phyloP scores from a whole-genome alignment of 768 basidiomycete genomes.

The Neoboletus magnificus region DNA sequence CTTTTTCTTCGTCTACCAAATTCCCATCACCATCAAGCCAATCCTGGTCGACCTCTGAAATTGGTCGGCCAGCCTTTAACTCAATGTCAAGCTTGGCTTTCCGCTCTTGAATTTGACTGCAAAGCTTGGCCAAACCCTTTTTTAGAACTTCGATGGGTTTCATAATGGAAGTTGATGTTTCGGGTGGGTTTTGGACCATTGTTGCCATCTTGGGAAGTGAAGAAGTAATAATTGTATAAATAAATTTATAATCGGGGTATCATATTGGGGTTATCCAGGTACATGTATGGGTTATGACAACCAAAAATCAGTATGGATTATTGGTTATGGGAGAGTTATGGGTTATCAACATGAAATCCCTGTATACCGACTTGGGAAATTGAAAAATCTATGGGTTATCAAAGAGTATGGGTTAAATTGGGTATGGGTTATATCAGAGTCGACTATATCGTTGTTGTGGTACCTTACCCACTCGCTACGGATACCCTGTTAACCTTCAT shows the following conservation, averaged over 20 bases:
- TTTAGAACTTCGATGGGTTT: conserved; percentile 13
- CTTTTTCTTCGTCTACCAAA: neutral
- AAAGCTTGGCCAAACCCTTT: conserved; percentile 15
- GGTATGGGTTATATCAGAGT: neutral
- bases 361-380: neutral
- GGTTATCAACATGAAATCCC: neutral
- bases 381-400: neutral
- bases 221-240: conserved; percentile 2
- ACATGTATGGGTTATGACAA: conserved; percentile 6
- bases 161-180: conserved; percentile 7
- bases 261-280: neutral
- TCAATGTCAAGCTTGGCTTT: conserved; percentile 5
- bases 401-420: neutral
- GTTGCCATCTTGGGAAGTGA: neutral
- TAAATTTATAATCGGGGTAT: neutral
- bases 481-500: too few species aligned
- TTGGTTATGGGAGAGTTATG: neutral
- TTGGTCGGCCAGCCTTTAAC: conserved; percentile 3
- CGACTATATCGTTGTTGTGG: neutral
- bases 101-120: conserved; percentile 3
- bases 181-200: too few species aligned
- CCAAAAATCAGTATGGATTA: conserved; percentile 5
- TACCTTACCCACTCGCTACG: too few species aligned
- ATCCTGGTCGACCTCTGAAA: conserved; percentile 15
- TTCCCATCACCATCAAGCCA: conserved; percentile 17